These are phyloP conservation scores for Coemansia javaensis DNA, from an alignment of 192 early-diverging fungal genomes.

Conservation along the genomic window DNA sequence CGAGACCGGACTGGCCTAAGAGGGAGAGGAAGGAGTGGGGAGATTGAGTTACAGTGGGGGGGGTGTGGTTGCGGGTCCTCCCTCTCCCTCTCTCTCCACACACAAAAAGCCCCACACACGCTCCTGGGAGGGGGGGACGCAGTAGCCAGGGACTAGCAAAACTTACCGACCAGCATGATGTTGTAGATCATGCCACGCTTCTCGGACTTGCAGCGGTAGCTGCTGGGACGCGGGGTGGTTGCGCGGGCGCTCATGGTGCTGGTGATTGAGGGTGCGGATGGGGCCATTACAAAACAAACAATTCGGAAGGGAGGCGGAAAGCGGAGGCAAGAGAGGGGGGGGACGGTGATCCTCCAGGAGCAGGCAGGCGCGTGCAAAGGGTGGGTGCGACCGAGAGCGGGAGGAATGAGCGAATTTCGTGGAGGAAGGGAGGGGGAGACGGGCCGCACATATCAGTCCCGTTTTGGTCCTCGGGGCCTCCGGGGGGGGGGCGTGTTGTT, in stretches of 20 bases:
- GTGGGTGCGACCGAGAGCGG: no score
- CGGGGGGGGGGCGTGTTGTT: no score
- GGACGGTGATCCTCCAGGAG: not conserved
- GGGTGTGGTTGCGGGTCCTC: no score
- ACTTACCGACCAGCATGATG: slow-evolving; percentile 94
- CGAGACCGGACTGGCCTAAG: slow-evolving; percentile 67
- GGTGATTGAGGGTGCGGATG: slow-evolving; percentile 50
- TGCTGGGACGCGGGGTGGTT: slow-evolving; percentile 49
- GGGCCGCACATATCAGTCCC: no score
- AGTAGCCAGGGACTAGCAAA: not conserved
- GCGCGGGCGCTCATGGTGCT: slow-evolving; percentile 45
- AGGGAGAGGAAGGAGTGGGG: not conserved
- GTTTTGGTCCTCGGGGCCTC: no score
- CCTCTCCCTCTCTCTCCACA: no score
- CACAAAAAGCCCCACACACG: no score
- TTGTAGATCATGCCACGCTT: slow-evolving; percentile 98
- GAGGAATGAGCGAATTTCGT: not conserved
- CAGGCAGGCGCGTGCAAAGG: no score
- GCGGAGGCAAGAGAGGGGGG: not conserved
- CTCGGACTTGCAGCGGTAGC: slow-evolving; percentile 82
- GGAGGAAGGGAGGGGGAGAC: not conserved
- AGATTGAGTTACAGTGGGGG: no score
- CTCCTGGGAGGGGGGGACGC: no score
- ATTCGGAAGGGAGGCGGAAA: not conserved
- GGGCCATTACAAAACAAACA: not conserved